Evolutionary conservation across 768 basidiomycete genomes (phyloP), one percentile per base, ranked within the genome.

Genomic region (Pseudohyphozyma bogoriensis): DNA sequence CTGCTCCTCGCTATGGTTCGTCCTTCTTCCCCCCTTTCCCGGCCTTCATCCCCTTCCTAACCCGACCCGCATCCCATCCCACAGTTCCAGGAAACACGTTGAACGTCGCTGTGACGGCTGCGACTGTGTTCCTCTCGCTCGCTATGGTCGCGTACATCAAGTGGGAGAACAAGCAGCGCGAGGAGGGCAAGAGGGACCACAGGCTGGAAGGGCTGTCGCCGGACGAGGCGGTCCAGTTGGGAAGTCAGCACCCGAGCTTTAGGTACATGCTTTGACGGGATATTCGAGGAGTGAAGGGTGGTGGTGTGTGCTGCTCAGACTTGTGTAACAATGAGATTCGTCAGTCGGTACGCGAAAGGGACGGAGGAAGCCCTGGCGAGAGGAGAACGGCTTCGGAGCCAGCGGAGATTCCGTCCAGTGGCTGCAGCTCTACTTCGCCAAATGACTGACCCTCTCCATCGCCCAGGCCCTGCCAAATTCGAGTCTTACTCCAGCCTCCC

Each of bases 171-270:
- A 49, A 47, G 12, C 58, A 64, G 37, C 63, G 71, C 31, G 66
- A 59, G 12, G 52, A 54, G 7, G 70, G 71, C 16, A 53, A 54
- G 24, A 65, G 71, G 7, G 70, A 72, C 37, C 42, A 65, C 37
- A 67, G 67, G 28, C 57, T 72, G 28, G 69, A 69, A 18, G 71
- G 64, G 39, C 56, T 56, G 37, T 42, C 62, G n/a, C 55, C 67
- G 42, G 56, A 62, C 37, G 64, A 70, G 35, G 51, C 62, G 8
- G 40, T 44, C 6, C 55, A 54, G 6, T 59, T 72, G 22, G 71
- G 71, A 3, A 47, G 62, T 40, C 44, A 57, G n/a, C 71, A 72
- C 51, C 71, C 71, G 12, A 28, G 32, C 11, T 71, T 76, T 59
- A 68, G 71, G 4, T 58, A 62, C 55, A 46, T 62, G 29, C 28